Base-by-base conservation (phyloP, 768 basidiomycete species). In the Lentinula guzmanii region DNA sequence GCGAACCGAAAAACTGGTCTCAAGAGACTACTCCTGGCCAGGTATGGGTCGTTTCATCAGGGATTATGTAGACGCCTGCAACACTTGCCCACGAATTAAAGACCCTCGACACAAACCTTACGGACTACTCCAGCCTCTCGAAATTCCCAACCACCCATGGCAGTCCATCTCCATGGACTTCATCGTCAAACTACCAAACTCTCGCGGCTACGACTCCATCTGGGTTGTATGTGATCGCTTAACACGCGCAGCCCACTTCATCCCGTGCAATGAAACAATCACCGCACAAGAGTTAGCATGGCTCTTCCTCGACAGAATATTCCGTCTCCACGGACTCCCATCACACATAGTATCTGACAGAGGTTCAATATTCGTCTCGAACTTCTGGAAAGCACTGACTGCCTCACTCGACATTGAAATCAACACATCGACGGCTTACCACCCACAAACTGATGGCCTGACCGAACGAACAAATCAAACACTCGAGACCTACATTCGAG, bases 231-330 rank as follows among this genome's bases (percentile, higher is more conserved):
- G 74, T 21, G 72, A 79, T 63, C 65, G 73, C 2, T 61, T 82
- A 37, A 76, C 77, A n/a, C 75, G 77, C 52, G 68, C 69, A 59
- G 75, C 72, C 1, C 73, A 77, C 58, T 82, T 83, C 64, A 72
- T 82, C 39, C 77, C 78, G 0, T 65, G 67, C 55, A 59, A 63
- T 39, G 63, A 74, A 21, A 65, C 61, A 7, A 65, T 74, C 35
- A 66, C 65, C 10, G 66, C 77, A 0, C 52, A 28, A 28, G 28
- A 28, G 0, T 28, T 28, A 2, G 72, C 75, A 0, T 64, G 67
- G 56, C 53, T 79, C 1, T 79, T 77, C 63, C 41, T 78, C 15
- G 63, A 72, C 24, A 67, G 70, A 28, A 67, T 79, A 37, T 79
- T 73, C 35, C 21, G 63, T n/a, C 59, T 70, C 33, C 75, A 78